These are phyloP conservation scores for Verbena officinalis DNA, from an alignment of 257 asterid species.

Conservation along the genomic window DNA sequence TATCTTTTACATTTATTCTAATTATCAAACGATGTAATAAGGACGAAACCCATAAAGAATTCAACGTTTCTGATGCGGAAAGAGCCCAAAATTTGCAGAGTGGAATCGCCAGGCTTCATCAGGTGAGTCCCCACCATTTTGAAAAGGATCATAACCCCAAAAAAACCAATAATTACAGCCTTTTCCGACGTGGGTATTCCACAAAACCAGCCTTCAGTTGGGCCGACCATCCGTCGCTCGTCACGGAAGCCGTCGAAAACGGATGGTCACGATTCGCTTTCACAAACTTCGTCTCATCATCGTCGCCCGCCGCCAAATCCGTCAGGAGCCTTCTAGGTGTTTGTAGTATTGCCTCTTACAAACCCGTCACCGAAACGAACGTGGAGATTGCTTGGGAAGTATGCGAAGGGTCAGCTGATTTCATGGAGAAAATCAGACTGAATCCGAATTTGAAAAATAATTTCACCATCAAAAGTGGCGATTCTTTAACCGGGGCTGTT, in stretches of 20 bases:
- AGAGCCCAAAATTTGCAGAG: constrained; percentile 37
- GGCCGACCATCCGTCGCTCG: constrained; percentile 80
- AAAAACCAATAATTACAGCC: constrained; percentile 41
- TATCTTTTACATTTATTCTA: constrained; percentile 30
- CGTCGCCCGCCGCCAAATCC: constrained; percentile 58
- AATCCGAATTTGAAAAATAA: constrained; percentile 46
- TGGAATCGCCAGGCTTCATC: constrained; percentile 67
- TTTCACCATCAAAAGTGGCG: no score
- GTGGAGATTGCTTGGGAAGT: constrained; percentile 81
- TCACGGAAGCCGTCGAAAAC: constrained; percentile 87
- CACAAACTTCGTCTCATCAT: constrained; percentile 36
- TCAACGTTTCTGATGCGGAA: constrained; percentile 20
- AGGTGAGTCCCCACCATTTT: constrained; percentile 54
- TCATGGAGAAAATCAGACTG: constrained; percentile 75
- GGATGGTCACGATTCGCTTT: constrained; percentile 94
- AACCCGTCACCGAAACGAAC: constrained; percentile 35
- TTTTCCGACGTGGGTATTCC: constrained; percentile 48
- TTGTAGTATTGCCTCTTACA: constrained; percentile 28
- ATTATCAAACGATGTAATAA: constrained; percentile 34
- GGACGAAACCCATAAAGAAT: not conserved
- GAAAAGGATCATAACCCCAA: constrained; percentile 37
- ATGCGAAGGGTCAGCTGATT: constrained; percentile 82
- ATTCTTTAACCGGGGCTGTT: constrained; percentile 35
- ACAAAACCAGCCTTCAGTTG: constrained; percentile 51
- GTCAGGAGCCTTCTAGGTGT: constrained; percentile 51